A percentile compares a stretch with the other conserved stretches of the same genome.
phyloP scores from a whole-genome alignment of 495 filamentous ascomycete species.

The Xeromyces bisporus region DNA sequence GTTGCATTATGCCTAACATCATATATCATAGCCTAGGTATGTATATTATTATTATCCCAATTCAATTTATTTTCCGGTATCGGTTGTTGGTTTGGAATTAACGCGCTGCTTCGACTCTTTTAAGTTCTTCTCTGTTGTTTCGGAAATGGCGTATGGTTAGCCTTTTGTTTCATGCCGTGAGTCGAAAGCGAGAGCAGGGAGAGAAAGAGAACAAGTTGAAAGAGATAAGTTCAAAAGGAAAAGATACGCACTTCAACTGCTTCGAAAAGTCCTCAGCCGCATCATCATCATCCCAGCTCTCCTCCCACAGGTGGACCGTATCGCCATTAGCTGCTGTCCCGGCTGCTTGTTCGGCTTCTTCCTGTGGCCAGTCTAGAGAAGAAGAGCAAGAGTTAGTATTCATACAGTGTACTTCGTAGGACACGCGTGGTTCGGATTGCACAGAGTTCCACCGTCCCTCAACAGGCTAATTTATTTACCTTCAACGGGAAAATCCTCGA shows the following conservation, averaged over 20 bases:
- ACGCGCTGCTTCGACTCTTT: slow-evolving; percentile 61
- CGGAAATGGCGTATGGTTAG: background rate
- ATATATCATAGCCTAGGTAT: too few species aligned
- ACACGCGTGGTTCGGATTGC: too few species aligned
- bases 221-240: too few species aligned
- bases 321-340: slow-evolving; percentile 40
- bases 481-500: slow-evolving; percentile 96
- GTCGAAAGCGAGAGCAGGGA: background rate
- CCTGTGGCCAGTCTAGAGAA: slow-evolving; percentile 66
- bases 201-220: too few species aligned
- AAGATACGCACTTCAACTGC: slow-evolving; percentile 77
- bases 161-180: slow-evolving; percentile 5
- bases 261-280: slow-evolving; percentile 89
- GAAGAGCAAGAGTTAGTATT: background rate
- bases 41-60: too few species aligned
- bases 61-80: too few species aligned
- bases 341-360: slow-evolving; percentile 63
- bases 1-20: too few species aligned
- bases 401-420: too few species aligned
- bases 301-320: slow-evolving; percentile 87
- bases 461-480: too few species aligned
- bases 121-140: slow-evolving; percentile 83
- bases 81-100: too few species aligned
- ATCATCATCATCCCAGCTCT: slow-evolving; percentile 99
- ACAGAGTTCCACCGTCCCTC: too few species aligned